Evolutionary conservation across 2,329 filamentous ascomycete species (phyloP).

Genomic region (Pezicula rhizophila): DNA sequence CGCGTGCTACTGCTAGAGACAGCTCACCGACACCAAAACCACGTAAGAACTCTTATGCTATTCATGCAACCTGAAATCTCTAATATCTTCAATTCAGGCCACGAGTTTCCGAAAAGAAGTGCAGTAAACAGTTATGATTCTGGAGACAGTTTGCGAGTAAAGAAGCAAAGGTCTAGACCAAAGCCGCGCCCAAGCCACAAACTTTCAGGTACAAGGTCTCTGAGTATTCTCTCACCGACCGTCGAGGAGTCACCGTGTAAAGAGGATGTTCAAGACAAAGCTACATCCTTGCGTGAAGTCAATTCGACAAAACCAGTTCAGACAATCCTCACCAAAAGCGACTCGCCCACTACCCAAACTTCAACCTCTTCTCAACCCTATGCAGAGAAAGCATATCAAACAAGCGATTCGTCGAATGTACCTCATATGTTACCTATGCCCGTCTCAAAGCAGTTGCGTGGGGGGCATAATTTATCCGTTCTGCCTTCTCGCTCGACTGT

Average conservation of each 20-base stretch:
- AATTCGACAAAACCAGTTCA: background rate
- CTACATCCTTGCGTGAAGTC: background rate
- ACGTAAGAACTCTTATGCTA: constrained; percentile 19
- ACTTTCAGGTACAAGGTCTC: constrained; percentile 14
- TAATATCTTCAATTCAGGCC: background rate
- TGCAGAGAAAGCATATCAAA: no score
- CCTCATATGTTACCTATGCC: no score
- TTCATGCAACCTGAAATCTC: constrained; percentile 8
- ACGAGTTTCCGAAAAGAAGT: background rate
- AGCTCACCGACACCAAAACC: constrained; percentile 31
- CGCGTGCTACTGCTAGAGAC: constrained; percentile 17
- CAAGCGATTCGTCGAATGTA: no score
- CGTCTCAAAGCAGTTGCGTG: no score
- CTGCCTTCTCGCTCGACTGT: no score
- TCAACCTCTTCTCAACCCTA: background rate
- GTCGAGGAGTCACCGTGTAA: constrained; percentile 15
- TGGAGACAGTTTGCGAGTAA: constrained; percentile 15
- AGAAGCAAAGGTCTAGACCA: constrained; percentile 20
- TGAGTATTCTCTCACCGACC: constrained; percentile 20
- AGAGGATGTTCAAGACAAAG: background rate
- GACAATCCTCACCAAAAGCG: background rate
- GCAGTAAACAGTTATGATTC: background rate
- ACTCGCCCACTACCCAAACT: no score
- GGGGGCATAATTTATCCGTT: no score
- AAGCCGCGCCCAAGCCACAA: constrained; percentile 15